phyloP scores from a whole-genome alignment of 257 asterid species.

The Leptodermis oblonga region DNA sequence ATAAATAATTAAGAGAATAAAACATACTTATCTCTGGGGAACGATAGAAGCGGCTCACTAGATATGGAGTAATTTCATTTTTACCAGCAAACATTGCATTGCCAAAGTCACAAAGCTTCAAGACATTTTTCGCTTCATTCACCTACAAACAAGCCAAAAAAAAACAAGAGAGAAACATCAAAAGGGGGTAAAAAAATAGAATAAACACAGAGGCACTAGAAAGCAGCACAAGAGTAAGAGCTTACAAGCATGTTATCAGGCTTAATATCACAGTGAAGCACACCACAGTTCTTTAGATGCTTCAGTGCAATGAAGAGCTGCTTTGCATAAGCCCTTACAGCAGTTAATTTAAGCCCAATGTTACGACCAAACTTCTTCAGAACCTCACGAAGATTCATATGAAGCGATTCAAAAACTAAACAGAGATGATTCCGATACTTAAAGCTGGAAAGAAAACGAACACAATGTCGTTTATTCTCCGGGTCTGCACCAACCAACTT shows the following conservation, averaged over 20 bases:
- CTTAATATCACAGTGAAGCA: slow-evolving; percentile 97
- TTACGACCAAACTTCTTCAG: slow-evolving; percentile 98
- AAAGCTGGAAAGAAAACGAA: slow-evolving; percentile 87
- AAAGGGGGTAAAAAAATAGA: neutral
- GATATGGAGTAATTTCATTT: slow-evolving; percentile 96
- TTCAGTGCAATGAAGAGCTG: slow-evolving; percentile 92
- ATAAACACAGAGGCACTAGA: neutral
- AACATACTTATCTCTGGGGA: slow-evolving; percentile 96
- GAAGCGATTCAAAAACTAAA: slow-evolving; percentile 99
- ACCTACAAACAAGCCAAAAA: slow-evolving; percentile 41
- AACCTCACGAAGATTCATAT: slow-evolving; percentile 99
- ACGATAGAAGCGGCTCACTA: slow-evolving; percentile 99
- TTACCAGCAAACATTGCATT: slow-evolving; percentile 99
- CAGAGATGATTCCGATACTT: slow-evolving; percentile 98
- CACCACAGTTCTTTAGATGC: slow-evolving; percentile 89
- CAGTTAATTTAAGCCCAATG: slow-evolving; percentile 95
- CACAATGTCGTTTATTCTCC: slow-evolving; percentile 92
- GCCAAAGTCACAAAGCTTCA: slow-evolving; percentile 98
- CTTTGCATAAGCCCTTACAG: slow-evolving; percentile 97
- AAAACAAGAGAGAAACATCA: neutral
- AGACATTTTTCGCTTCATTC: slow-evolving; percentile 81
- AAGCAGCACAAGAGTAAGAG: slow-evolving; percentile 12
- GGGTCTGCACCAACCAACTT: slow-evolving; percentile 96
- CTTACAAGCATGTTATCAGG: slow-evolving; percentile 99
- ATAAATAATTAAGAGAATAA: neutral